These are phyloP conservation scores for Fagopyrum tataricum DNA, from an alignment of 148 eudicot species.

Conservation along the genomic window DNA sequence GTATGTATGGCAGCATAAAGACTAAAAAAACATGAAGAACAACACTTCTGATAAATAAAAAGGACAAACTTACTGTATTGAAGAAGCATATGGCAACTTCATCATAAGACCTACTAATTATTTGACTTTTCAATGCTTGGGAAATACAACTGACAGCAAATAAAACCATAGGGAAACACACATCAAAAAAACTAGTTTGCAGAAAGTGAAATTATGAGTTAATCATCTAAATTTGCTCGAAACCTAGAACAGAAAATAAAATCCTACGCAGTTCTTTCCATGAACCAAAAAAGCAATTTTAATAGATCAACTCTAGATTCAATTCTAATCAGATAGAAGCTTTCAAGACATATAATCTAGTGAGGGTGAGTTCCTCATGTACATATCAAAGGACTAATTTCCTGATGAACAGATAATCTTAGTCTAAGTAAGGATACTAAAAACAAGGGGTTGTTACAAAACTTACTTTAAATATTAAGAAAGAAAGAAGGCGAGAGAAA, in stretches of 20 bases:
- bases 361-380: background rate
- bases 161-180: conserved; percentile 9
- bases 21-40: background rate
- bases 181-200: background rate
- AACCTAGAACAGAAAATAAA: background rate
- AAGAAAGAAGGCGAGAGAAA: background rate
- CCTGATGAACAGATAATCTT: background rate
- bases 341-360: background rate
- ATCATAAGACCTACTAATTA: conserved; percentile 77
- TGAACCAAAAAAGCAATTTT: background rate
- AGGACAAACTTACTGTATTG: conserved; percentile 63
- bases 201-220: background rate
- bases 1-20: background rate
- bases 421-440: background rate
- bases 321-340: background rate
- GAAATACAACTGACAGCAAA: conserved; percentile 66
- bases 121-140: conserved; percentile 69
- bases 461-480: background rate
- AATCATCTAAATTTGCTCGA: background rate
- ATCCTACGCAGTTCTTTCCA: background rate
- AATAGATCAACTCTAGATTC: background rate
- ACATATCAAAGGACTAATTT: background rate
- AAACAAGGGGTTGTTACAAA: background rate
- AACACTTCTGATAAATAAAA: background rate
- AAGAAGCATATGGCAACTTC: conserved; percentile 91